Conservation (phyloP, 1,284 basidiomycete species). For the Ceratobasidium sp. region DNA sequence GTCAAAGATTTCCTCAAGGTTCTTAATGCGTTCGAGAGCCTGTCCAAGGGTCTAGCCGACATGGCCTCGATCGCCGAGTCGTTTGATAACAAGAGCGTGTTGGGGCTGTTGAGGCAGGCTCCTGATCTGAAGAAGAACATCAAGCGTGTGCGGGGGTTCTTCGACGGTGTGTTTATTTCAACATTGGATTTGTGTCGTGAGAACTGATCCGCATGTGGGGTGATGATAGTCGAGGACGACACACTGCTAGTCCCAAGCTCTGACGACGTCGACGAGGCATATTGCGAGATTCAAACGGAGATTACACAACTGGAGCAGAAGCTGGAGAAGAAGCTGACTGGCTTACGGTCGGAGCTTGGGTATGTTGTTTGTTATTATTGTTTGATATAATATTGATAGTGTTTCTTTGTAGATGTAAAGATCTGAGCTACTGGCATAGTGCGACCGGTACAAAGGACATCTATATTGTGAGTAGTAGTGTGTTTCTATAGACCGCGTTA, state of each 20-base stretch:
- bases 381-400: constrained; percentile 12
- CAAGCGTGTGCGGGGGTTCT: constrained; percentile 83
- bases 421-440: constrained; percentile 85
- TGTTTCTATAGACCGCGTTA: background rate
- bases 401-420: constrained; percentile 23
- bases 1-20: constrained; percentile 89
- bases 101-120: constrained; percentile 80
- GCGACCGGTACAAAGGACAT: constrained; percentile 77
- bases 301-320: constrained; percentile 76
- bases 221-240: constrained; percentile 23
- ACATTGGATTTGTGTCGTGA: background rate
- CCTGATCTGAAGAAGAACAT: constrained; percentile 77
- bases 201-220: constrained; percentile 5
- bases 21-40: constrained; percentile 79
- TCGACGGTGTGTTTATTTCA: constrained; percentile 66
- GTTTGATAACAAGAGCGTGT: constrained; percentile 82
- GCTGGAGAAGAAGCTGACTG: constrained; percentile 75
- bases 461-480: constrained; percentile 56
- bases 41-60: constrained; percentile 75
- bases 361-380: constrained; percentile 54
- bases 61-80: constrained; percentile 75
- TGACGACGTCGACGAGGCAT: constrained; percentile 79
- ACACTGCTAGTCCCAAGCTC: constrained; percentile 36
- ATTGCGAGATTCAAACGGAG: constrained; percentile 80
- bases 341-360: constrained; percentile 72